Percentiles rank a stretch among this genome's conserved stretches.
phyloP scores from a whole-genome alignment of 805 yeast genomes.

The Torulaspora gathmanii region DNA sequence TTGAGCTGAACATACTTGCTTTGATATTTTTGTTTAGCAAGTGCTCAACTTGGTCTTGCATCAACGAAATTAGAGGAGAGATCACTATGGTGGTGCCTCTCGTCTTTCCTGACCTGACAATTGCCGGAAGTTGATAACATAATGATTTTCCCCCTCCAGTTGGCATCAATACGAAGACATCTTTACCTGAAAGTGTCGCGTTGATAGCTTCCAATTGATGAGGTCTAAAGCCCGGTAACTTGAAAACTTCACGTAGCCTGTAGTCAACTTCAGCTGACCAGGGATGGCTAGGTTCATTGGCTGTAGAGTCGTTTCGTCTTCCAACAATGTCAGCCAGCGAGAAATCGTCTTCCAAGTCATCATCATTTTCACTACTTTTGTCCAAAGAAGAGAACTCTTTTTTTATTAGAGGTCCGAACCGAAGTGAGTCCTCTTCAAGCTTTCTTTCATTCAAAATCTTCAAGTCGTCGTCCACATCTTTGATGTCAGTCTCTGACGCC shows the following conservation, averaged over 20 bases:
- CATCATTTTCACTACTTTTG: slow-evolving; percentile 9
- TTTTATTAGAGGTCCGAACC: slow-evolving; percentile 8
- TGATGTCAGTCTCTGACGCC: slow-evolving; percentile 23
- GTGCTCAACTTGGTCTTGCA: slow-evolving; percentile 96
- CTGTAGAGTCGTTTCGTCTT: slow-evolving; percentile 7
- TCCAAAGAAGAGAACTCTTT: slow-evolving; percentile 7
- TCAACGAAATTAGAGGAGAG: slow-evolving; percentile 89
- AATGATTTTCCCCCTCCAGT: slow-evolving; percentile 98
- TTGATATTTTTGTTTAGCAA: slow-evolving; percentile 58
- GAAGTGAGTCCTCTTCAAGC: slow-evolving; percentile 18
- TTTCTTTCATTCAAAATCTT: slow-evolving; percentile 33
- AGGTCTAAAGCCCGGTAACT: slow-evolving; percentile 61
- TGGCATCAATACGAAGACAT: slow-evolving; percentile 94
- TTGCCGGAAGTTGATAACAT: slow-evolving; percentile 92
- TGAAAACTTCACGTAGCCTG: slow-evolving; percentile 56
- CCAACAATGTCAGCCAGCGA: slow-evolving; percentile 19
- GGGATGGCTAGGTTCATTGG: slow-evolving; percentile 20
- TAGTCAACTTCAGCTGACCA: slow-evolving; percentile 70
- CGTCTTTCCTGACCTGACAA: slow-evolving; percentile 68
- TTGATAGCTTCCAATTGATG: slow-evolving; percentile 86
- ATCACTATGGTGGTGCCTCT: slow-evolving; percentile 85
- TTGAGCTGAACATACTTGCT: slow-evolving; percentile 88
- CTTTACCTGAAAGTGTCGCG: slow-evolving; percentile 69
- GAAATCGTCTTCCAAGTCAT: slow-evolving; percentile 27
- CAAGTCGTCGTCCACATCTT: slow-evolving; percentile 34